These are phyloP conservation scores for Pseudozyma thailandica DNA, from an alignment of 1,284 basidiomycete species.

Conservation along the genomic window DNA sequence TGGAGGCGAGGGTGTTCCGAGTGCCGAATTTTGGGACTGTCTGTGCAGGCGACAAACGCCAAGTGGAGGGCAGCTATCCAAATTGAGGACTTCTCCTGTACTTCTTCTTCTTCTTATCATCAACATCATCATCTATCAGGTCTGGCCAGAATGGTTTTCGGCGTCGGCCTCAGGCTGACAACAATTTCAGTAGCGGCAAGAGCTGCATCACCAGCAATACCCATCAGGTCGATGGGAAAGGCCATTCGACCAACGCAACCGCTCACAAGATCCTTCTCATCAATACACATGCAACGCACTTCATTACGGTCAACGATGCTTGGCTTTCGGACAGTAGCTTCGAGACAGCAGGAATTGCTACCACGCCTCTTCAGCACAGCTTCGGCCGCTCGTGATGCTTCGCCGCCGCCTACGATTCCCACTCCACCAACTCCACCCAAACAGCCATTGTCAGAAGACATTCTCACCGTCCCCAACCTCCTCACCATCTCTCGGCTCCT, in stretches of 20 bases:
- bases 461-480: slow-evolving; percentile 92
- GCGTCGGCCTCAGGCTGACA: slow-evolving; percentile 13
- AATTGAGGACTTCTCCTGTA: too few relatives aligned
- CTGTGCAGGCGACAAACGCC: not conserved
- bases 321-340: too few relatives aligned
- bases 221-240: not conserved
- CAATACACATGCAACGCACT: not conserved
- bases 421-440: slow-evolving; percentile 66
- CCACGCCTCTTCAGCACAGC: not conserved
- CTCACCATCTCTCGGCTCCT: slow-evolving; percentile 86
- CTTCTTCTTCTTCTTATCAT: not conserved
- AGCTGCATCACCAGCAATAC: not conserved
- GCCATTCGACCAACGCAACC: not conserved
- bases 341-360: too few relatives aligned
- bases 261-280: not conserved
- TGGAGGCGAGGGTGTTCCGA: not conserved
- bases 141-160: slow-evolving; percentile 7
- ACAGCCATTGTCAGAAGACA: slow-evolving; percentile 76
- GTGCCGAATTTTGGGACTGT: not conserved
- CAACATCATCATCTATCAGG: not conserved
- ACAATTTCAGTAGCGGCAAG: slow-evolving; percentile 3
- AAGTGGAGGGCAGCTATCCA: not conserved
- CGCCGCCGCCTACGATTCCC: too few relatives aligned
- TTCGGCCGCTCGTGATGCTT: not conserved
- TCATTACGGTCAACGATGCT: too few relatives aligned